These are phyloP conservation scores for Coemansia sp. DNA, from an alignment of 192 early-diverging fungal genomes.

Conservation along the genomic window DNA sequence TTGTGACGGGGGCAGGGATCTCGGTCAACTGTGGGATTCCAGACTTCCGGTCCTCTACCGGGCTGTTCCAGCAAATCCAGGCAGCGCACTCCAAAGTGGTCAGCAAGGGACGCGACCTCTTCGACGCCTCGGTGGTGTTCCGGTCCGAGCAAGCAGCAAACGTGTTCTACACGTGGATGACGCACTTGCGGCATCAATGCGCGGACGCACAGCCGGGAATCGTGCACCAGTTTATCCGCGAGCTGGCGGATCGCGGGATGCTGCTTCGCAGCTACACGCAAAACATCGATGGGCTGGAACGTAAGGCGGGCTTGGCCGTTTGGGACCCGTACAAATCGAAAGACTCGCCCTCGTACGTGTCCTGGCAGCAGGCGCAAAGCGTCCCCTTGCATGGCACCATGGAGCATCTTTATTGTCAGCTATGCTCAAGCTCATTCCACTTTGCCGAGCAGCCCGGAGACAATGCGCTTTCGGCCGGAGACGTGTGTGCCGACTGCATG, in stretches of 20 bases:
- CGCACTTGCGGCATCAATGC: conserved; percentile 72
- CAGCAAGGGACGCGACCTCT: conserved; percentile 83
- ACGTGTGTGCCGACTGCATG: conserved; percentile 50
- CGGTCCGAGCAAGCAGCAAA: conserved; percentile 59
- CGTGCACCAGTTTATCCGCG: conserved; percentile 80
- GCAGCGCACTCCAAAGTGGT: conserved; percentile 67
- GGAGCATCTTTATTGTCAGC: conserved; percentile 79
- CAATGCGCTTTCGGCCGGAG: conserved; percentile 56
- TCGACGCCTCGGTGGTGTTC: conserved; percentile 86
- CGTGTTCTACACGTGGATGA: conserved; percentile 73
- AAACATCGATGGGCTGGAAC: conserved; percentile 95
- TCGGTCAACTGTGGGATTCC: conserved; percentile 96
- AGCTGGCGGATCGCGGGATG: conserved; percentile 67
- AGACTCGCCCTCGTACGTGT: conserved; percentile 11
- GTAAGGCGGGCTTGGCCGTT: conserved; percentile 63
- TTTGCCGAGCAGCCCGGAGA: conserved; percentile 59
- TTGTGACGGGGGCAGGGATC: conserved; percentile 83
- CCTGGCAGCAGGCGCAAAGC: conserved; percentile 53
- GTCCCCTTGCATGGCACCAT: conserved; percentile 92
- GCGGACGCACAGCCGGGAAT: conserved; percentile 70
- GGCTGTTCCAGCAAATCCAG: conserved; percentile 81
- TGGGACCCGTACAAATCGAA: conserved; percentile 34
- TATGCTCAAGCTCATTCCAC: conserved; percentile 66
- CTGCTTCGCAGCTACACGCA: conserved; percentile 93
- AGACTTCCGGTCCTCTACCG: conserved; percentile 90